These are phyloP conservation scores for Drechslera avenae DNA, from an alignment of 2,329 filamentous ascomycete species.

Conservation along the genomic window DNA sequence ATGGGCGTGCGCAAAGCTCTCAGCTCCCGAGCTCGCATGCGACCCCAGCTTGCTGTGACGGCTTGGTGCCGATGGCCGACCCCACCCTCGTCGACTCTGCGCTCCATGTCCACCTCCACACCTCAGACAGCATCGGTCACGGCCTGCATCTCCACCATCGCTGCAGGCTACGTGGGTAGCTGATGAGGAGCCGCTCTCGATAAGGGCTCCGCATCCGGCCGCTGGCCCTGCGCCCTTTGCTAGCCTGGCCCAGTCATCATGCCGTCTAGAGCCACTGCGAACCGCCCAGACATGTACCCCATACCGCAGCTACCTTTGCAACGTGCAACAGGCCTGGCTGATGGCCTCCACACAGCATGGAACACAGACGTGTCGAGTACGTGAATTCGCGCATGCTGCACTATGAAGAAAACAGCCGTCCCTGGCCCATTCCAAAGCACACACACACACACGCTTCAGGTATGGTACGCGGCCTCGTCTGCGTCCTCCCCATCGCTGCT, in stretches of 20 bases:
- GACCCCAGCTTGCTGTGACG: constrained; percentile 13
- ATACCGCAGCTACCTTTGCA: constrained; percentile 12
- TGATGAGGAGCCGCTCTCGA: constrained; percentile 22
- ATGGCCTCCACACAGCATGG: background rate
- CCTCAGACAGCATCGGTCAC: constrained; percentile 35
- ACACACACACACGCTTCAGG: constrained; percentile 25
- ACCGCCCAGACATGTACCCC: constrained; percentile 11
- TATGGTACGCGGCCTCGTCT: constrained; percentile 42
- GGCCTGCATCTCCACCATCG: constrained; percentile 27
- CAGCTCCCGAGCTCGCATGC: constrained; percentile 12
- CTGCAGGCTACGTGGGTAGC: too few species aligned
- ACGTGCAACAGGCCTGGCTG: constrained; percentile 15
- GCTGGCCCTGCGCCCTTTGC: constrained; percentile 24
- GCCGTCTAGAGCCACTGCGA: constrained; percentile 17
- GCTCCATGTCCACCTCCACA: constrained; percentile 14
- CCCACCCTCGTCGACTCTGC: constrained; percentile 25
- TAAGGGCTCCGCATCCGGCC: constrained; percentile 36
- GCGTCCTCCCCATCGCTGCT: constrained; percentile 41
- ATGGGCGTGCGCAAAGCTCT: constrained; percentile 14
- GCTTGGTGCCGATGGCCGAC: constrained; percentile 19
- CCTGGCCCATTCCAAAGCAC: constrained; percentile 1
- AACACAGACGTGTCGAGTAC: constrained; percentile 14
- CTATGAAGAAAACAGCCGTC: constrained; percentile 2
- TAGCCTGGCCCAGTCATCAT: constrained; percentile 22
- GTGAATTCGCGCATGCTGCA: constrained; percentile 2